A percentile compares a stretch with the other conserved stretches of the same genome.
Evolutionary conservation across 208 protist genomes (phyloP).

Genomic region (Trypanosoma boissoni): DNA sequence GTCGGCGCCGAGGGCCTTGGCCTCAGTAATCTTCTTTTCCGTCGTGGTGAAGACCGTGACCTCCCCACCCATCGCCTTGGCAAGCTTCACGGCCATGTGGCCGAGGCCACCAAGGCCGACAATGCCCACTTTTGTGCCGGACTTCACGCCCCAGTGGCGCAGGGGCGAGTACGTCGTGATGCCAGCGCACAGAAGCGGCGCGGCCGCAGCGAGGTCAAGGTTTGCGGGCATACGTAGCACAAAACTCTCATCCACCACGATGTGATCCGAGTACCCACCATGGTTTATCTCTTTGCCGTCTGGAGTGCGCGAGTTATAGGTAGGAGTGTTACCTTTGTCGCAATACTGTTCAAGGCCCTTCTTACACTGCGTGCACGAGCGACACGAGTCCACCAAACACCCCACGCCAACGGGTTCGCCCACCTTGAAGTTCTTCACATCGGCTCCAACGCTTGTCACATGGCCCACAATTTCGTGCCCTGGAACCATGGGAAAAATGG

Average conservation of each 20-base stretch:
- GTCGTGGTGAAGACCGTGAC: constrained; percentile 85
- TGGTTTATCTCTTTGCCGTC: constrained; percentile 39
- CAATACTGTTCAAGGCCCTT: constrained; percentile 77
- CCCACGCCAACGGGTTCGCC: constrained; percentile 85
- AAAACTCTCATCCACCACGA: constrained; percentile 64
- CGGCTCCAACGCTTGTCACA: constrained; percentile 54
- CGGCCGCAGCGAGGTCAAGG: constrained; percentile 52
- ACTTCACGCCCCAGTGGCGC: constrained; percentile 56
- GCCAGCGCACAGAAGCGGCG: constrained; percentile 88
- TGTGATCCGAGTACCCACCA: constrained; percentile 72
- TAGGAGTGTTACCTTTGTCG: constrained; percentile 35
- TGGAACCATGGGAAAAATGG: constrained; percentile 66
- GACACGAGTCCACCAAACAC: constrained; percentile 89
- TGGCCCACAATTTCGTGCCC: constrained; percentile 86
- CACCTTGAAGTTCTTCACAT: constrained; percentile 75
- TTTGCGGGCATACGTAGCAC: constrained; percentile 65
- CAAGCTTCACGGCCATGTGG: constrained; percentile 89
- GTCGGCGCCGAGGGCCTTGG: constrained; percentile 67
- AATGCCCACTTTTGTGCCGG: constrained; percentile 64
- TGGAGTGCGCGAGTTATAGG: constrained; percentile 49
- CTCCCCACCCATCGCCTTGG: constrained; percentile 74
- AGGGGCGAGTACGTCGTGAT: constrained; percentile 87
- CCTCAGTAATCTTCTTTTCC: constrained; percentile 45
- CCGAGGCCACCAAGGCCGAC: constrained; percentile 87
- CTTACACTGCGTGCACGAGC: constrained; percentile 56